Conservation (phyloP, 768 basidiomycete genomes). For the Termitomyces sp. region DNA sequence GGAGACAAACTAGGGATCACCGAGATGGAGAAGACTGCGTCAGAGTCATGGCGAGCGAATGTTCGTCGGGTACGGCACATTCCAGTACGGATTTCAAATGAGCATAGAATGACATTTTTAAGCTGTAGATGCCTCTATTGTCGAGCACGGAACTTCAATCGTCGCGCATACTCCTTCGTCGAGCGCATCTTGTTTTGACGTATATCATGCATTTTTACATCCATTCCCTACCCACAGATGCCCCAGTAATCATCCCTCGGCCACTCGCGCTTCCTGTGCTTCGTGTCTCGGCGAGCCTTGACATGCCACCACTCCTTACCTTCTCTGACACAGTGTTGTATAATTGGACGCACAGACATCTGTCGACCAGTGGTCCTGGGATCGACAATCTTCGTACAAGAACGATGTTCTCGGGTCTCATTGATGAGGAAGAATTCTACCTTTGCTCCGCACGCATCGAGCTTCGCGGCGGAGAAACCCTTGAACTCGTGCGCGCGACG, state of each 20-base stretch:
- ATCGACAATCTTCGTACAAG: constrained; percentile 57
- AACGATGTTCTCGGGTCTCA: constrained; percentile 71
- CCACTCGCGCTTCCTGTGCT: constrained; percentile 72
- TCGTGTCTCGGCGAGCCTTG: constrained; percentile 60
- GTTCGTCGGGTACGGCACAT: constrained; percentile 34
- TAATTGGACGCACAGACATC: constrained; percentile 57
- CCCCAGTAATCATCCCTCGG: constrained; percentile 58
- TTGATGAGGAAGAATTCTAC: constrained; percentile 85
- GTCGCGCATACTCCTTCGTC: constrained; percentile 53
- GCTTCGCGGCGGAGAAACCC: constrained; percentile 74
- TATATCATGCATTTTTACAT: constrained; percentile 77
- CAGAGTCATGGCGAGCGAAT: constrained; percentile 39
- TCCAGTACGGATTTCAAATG: background rate
- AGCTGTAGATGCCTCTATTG: constrained; percentile 47
- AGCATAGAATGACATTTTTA: background rate
- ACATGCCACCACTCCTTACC: constrained; percentile 83
- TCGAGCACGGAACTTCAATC: constrained; percentile 35
- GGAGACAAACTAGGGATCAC: constrained; percentile 41
- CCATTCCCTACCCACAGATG: constrained; percentile 50
- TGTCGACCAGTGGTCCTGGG: constrained; percentile 32
- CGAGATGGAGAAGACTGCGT: constrained; percentile 27
- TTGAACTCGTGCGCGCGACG: constrained; percentile 78
- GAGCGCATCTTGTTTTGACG: constrained; percentile 69
- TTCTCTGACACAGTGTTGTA: constrained; percentile 92
- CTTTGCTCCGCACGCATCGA: constrained; percentile 84